Evolutionary conservation across 192 early-diverging fungal species (phyloP).

Genomic region (Rhizophagus sp.): DNA sequence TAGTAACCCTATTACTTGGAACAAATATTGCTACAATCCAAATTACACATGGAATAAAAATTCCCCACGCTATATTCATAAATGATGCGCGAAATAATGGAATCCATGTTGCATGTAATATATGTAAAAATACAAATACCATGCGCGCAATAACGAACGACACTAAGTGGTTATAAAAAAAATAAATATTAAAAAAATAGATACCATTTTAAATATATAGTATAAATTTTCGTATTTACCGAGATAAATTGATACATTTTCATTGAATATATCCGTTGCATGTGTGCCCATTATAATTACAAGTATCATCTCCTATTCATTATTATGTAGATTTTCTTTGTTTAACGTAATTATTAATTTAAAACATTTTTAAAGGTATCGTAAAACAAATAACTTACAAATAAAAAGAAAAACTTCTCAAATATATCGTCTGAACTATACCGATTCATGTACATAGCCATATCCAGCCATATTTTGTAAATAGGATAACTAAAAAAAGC

Average conservation of each 20-base stretch:
- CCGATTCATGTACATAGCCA: slow-evolving; percentile 16
- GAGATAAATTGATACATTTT: not conserved
- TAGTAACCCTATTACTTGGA: not conserved
- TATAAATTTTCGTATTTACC: not conserved
- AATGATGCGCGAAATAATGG: slow-evolving; percentile 24
- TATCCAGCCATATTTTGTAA: slow-evolving; percentile 20
- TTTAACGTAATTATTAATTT: not conserved
- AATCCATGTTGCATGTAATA: not conserved
- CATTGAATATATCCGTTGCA: slow-evolving; percentile 1
- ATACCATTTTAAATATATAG: not conserved
- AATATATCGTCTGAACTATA: slow-evolving; percentile 34
- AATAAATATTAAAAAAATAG: not conserved
- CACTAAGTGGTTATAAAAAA: slow-evolving; percentile 3
- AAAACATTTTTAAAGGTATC: no score
- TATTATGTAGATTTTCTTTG: not conserved
- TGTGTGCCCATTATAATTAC: slow-evolving; percentile 29
- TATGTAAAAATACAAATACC: not conserved
- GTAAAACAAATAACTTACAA: slow-evolving; percentile 10
- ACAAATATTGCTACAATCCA: slow-evolving; percentile 15
- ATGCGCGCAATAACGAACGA: slow-evolving; percentile 13
- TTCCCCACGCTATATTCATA: slow-evolving; percentile 11
- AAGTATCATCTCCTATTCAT: slow-evolving; percentile 26
- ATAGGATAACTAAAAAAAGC: slow-evolving; percentile 19
- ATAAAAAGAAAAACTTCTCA: slow-evolving; percentile 32
- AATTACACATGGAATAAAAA: slow-evolving; percentile 18